Evolutionary conservation across 1,284 basidiomycete genomes (phyloP).

Genomic region (Leccinum griseonigrum): DNA sequence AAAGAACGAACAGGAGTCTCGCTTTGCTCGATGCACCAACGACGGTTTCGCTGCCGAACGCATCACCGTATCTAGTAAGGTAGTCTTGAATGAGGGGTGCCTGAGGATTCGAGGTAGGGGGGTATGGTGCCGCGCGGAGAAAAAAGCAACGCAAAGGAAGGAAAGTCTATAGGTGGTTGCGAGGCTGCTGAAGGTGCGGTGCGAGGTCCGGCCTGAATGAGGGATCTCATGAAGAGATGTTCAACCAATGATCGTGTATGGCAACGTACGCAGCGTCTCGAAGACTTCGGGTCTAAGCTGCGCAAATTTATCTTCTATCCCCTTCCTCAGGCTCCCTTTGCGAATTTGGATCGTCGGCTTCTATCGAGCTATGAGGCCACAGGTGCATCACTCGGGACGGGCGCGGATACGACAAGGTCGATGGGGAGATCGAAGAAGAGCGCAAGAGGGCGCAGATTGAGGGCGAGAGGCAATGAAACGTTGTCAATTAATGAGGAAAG

Average conservation of each 20-base stretch:
- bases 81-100: conserved; percentile 64
- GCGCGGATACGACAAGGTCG: too few relatives aligned
- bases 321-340: conserved; percentile 49
- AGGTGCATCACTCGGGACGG: too few relatives aligned
- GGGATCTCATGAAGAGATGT: not conserved
- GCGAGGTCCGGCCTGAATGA: conserved; percentile 52
- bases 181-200: conserved; percentile 52
- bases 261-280: conserved; percentile 66
- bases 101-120: conserved; percentile 62
- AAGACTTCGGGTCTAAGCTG: conserved; percentile 71
- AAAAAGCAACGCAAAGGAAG: conserved; percentile 79
- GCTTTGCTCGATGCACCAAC: conserved; percentile 83
- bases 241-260: not conserved
- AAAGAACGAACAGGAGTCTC: conserved; percentile 31
- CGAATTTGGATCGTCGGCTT: conserved; percentile 42
- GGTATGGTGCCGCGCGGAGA: conserved; percentile 63
- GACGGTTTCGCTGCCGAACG: conserved; percentile 88
- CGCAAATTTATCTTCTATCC: conserved; percentile 64
- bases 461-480: too few relatives aligned
- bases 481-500: too few relatives aligned
- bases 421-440: too few relatives aligned
- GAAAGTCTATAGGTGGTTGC: conserved; percentile 89
- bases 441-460: too few relatives aligned
- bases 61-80: conserved; percentile 77
- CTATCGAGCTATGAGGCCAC: conserved; percentile 38